Conservation (phyloP, 2,329 filamentous ascomycete species). For the Colletotrichum higginsianum region DNA sequence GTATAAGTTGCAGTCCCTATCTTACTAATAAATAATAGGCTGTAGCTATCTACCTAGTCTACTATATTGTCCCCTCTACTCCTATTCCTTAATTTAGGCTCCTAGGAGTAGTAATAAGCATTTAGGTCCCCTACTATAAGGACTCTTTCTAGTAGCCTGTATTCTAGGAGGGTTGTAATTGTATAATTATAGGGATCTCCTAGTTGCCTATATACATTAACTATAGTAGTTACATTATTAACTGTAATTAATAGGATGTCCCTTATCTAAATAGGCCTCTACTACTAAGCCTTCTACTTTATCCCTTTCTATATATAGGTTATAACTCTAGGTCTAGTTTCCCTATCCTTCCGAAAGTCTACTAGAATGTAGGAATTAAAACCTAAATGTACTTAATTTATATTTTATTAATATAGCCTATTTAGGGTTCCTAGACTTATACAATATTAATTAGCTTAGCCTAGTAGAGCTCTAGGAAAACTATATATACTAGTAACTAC, state of each 20-base stretch:
- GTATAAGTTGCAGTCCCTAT: not conserved
- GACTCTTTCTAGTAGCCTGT: not conserved
- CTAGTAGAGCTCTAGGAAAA: slow-evolving; percentile 13
- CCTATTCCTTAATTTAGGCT: not conserved
- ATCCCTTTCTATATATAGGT: slow-evolving; percentile 7
- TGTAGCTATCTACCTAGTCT: not conserved
- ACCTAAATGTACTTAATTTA: slow-evolving; percentile 6
- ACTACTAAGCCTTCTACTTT: not conserved
- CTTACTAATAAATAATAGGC: not conserved
- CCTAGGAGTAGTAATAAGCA: not conserved
- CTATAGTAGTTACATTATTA: not conserved
- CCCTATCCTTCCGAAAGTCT: not conserved
- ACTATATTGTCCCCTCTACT: not conserved
- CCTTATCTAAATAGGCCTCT: slow-evolving; percentile 3
- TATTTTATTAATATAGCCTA: slow-evolving; percentile 20
- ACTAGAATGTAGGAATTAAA: slow-evolving; percentile 4
- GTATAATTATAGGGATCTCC: not conserved
- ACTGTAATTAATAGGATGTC: slow-evolving; percentile 6
- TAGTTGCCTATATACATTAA: slow-evolving; percentile 8
- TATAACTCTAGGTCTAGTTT: slow-evolving; percentile 15
- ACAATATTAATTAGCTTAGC: slow-evolving; percentile 4
- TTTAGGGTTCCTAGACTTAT: slow-evolving; percentile 5
- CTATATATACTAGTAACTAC: not conserved
- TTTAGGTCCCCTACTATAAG: slow-evolving; percentile 11
- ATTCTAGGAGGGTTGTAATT: not conserved